These are phyloP conservation scores for Candida buenavistaensis DNA, from an alignment of 1,139 yeast species.

Conservation along the genomic window DNA sequence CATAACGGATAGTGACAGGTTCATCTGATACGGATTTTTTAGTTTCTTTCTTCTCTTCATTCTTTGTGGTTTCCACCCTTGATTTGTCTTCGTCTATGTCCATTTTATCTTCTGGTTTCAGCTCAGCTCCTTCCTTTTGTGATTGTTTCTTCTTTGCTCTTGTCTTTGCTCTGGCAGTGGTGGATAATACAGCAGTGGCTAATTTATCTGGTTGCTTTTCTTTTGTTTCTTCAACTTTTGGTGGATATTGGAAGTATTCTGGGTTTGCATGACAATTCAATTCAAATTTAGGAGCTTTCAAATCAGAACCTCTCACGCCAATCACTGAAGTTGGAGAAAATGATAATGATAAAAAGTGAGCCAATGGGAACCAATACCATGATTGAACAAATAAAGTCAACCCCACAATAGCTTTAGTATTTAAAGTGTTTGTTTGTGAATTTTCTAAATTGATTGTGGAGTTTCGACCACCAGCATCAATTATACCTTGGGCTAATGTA, in stretches of 20 bases:
- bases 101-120: slow-evolving; percentile 30
- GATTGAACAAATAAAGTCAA: slow-evolving; percentile 86
- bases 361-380: slow-evolving; percentile 99
- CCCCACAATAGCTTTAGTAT: slow-evolving; percentile 90
- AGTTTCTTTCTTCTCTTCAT: slow-evolving; percentile 20
- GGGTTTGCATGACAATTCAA: slow-evolving; percentile 80
- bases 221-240: slow-evolving; percentile 76
- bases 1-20: slow-evolving; percentile 39
- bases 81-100: slow-evolving; percentile 26
- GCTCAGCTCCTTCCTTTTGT: slow-evolving; percentile 45
- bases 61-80: slow-evolving; percentile 20
- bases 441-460: slow-evolving; percentile 93
- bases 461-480: slow-evolving; percentile 98
- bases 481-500: slow-evolving; percentile 93
- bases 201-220: slow-evolving; percentile 87
- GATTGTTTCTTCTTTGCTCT: slow-evolving; percentile 78
- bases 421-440: slow-evolving; percentile 85
- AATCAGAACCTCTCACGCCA: slow-evolving; percentile 72
- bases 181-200: slow-evolving; percentile 90
- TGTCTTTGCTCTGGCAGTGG: slow-evolving; percentile 89
- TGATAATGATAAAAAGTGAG: slow-evolving; percentile 89
- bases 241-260: slow-evolving; percentile 85
- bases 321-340: slow-evolving; percentile 90
- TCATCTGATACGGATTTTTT: slow-evolving; percentile 30
- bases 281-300: slow-evolving; percentile 83